Evolutionary conservation across 1,284 basidiomycete species (phyloP), one percentile per base, ranked within the genome.

Genomic region (Apiotrichum porosum): DNA sequence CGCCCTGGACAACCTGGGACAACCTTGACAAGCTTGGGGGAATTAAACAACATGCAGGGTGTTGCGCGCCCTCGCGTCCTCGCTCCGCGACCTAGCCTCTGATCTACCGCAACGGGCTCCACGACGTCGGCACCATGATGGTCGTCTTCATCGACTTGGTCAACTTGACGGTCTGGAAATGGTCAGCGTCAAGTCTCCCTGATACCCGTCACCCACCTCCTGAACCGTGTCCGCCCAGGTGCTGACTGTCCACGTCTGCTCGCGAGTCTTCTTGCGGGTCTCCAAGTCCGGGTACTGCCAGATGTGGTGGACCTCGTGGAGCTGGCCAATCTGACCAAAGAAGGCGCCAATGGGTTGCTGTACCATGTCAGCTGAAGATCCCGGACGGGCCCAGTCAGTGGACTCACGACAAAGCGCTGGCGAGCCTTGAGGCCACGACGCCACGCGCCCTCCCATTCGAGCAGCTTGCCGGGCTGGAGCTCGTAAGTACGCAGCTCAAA

Each of bases 391-490:
- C 19, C 38, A 47, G 18, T 14, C 39, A 22, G 28, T 6, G 34
- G 3, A 69, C 72, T 60, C 52, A 75, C 73, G 12, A 89, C 83
- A 62, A 86, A 85, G 69, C 85, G 83, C 60, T 83, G 79, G 50
- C 90, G 82, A 14, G 88, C 91, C 69, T 93, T 90, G 47, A 93
- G 85, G 6, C 91, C 91, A 66, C 78, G 80, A 50, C 88, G 81
- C 92, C 93, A 97, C 52, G 88, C 80, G 48, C 81, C 79, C 68
- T 97, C 92, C 92, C 92, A 97, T 65, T 95, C 90, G 45, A 97
- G 74, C 44, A 97, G 76, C 10, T 83, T 83, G 14, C 92, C 93
- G 1, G 92, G 88, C 54, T 74, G 68, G 30, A 80, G 66, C 41
- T 74, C 59, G 73, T 97, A 97, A 37, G 81, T 83, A 58, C 92